Evolutionary conservation across 2,329 filamentous ascomycete species (phyloP).

Genomic region (Eurotiales sp.): DNA sequence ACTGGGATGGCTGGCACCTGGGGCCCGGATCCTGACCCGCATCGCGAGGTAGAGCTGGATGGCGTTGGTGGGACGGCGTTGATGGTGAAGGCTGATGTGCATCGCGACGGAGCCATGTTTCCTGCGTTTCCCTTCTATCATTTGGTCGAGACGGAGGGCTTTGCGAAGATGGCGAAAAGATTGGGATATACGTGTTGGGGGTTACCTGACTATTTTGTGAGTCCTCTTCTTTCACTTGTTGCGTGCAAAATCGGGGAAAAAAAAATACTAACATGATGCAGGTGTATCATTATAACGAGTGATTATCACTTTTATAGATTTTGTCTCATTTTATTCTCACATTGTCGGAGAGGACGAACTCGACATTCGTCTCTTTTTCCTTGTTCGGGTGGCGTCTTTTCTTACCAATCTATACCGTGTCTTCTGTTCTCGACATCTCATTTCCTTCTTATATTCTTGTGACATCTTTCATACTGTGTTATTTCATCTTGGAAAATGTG

Average conservation of each 20-base stretch:
- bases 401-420: too few relatives aligned
- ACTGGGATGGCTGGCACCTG: constrained; percentile 66
- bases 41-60: constrained; percentile 72
- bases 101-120: constrained; percentile 98
- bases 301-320: constrained; percentile 24
- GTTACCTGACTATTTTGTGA: constrained; percentile 94
- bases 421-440: background rate
- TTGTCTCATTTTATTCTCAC: background rate
- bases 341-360: background rate
- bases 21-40: constrained; percentile 50
- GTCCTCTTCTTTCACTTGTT: constrained; percentile 24
- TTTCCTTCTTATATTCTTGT: background rate
- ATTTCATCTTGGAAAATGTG: background rate
- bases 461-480: background rate
- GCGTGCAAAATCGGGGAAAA: too few relatives aligned
- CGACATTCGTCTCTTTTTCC: background rate
- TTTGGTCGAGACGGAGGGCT: constrained; percentile 95
- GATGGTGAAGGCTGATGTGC: constrained; percentile 93
- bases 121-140: constrained; percentile 95
- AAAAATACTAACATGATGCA: constrained; percentile 37
- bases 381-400: background rate
- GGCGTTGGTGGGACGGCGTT: constrained; percentile 91
- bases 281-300: constrained; percentile 91
- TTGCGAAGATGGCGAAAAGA: constrained; percentile 92
- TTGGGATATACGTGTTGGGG: constrained; percentile 82